Evolutionary conservation across 805 yeast species (phyloP).

Genomic region (Yarrowia hollandica): DNA sequence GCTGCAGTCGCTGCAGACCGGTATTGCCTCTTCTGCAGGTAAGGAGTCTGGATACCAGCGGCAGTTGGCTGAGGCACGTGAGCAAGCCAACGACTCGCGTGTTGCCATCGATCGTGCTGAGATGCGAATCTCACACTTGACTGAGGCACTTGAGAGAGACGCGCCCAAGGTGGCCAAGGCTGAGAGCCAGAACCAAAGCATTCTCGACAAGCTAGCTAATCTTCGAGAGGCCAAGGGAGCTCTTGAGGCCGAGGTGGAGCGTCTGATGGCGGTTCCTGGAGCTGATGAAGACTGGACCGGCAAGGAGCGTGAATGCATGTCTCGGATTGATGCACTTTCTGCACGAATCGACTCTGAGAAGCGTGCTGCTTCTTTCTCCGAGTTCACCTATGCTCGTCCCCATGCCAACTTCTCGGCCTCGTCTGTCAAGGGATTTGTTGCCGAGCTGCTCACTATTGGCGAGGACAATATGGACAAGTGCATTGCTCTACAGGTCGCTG

Average conservation of each 20-base stretch:
- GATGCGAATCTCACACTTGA: constrained; percentile 58
- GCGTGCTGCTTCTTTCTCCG: constrained; percentile 69
- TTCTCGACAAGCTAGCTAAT: constrained; percentile 48
- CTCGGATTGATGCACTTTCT: constrained; percentile 48
- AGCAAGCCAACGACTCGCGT: constrained; percentile 52
- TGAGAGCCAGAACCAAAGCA: constrained; percentile 47
- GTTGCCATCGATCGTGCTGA: constrained; percentile 60
- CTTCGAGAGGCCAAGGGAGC: constrained; percentile 45
- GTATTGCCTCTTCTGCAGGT: constrained; percentile 81
- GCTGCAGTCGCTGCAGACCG: constrained; percentile 77
- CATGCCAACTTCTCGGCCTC: constrained; percentile 55
- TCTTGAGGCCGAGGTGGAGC: constrained; percentile 48
- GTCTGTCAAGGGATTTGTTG: constrained; percentile 85
- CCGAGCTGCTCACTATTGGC: constrained; percentile 70
- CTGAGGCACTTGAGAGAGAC: constrained; percentile 51
- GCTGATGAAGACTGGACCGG: constrained; percentile 34
- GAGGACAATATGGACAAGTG: constrained; percentile 61
- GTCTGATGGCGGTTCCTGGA: constrained; percentile 49
- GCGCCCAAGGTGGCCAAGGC: constrained; percentile 49
- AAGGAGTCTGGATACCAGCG: constrained; percentile 74
- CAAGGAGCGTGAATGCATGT: constrained; percentile 42
- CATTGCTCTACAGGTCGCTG: constrained; percentile 86
- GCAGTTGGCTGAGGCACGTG: constrained; percentile 66
- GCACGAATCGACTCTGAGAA: constrained; percentile 56
- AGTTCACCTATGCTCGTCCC: constrained; percentile 72